Percentiles rank a stretch among this genome's conserved stretches.
Evolutionary conservation across 495 filamentous ascomycete genomes (phyloP).

Genomic region (Penicillium arizonense): DNA sequence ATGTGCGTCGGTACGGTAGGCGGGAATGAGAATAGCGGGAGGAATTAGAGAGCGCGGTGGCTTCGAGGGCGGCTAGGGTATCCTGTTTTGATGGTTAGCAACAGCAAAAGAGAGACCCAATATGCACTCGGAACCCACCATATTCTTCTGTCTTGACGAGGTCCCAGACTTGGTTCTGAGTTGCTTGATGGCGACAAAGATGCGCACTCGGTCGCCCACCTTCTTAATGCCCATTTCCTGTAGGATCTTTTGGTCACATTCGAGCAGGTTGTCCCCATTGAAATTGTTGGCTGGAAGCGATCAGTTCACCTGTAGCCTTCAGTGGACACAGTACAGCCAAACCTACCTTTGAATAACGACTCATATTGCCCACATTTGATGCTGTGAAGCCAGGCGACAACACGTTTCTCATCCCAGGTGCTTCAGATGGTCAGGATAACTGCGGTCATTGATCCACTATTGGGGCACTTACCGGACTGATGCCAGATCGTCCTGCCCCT

Average conservation of each 20-base stretch:
- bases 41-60: conserved; percentile 61
- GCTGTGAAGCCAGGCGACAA: conserved; percentile 83
- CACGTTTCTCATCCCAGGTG: conserved; percentile 86
- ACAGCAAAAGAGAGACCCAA: not conserved
- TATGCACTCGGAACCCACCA: conserved; percentile 54
- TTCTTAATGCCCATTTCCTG: conserved; percentile 99
- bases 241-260: conserved; percentile 93
- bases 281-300: conserved; percentile 73
- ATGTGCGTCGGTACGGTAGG: conserved; percentile 70
- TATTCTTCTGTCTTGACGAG: conserved; percentile 80
- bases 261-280: conserved; percentile 92
- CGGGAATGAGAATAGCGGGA: conserved; percentile 58
- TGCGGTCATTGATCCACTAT: not conserved
- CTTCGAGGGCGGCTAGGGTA: conserved; percentile 42
- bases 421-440: conserved; percentile 38
- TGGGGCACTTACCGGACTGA: conserved; percentile 53
- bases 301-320: conserved; percentile 11
- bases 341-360: conserved; percentile 74
- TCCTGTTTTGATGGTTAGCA: conserved; percentile 32
- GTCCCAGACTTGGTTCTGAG: conserved; percentile 81
- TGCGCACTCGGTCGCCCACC: conserved; percentile 93
- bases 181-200: conserved; percentile 90
- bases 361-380: conserved; percentile 95
- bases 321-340: not conserved
- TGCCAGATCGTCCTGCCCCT: conserved; percentile 58